Evolutionary conservation across 495 filamentous ascomycete species (phyloP), one percentile per base, ranked within the genome.

Genomic region (Apodospora peruviana): DNA sequence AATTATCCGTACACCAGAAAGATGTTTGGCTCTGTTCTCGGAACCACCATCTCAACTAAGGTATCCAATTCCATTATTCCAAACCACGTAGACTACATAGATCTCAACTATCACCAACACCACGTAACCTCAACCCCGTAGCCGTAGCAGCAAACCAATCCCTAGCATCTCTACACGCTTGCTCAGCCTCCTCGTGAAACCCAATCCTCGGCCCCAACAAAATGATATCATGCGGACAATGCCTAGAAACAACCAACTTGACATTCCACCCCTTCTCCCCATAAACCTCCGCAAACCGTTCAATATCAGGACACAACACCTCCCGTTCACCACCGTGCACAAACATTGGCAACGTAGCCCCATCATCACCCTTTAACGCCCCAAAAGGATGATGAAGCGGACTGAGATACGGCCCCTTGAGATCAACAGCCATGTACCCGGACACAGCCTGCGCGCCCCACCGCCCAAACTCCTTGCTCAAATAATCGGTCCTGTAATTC

Each of bases 171-270:
- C 16, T 17, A n/a, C 39, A 48, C 5, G 60, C 60, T 25, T 14
- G 43, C 21, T 55, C 50, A 1, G 57, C 55, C 22, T 56, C 60
- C 16, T 37, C 32, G 27, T 43, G 51, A 36, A 60, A 64, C 29
- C 60, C 60, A 5, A 59, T 47, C 20, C 39, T 45, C 2, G 50
- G 23, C 5, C 60, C 60, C 24, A 61, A 39, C 47, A 64, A 32
- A n/a, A 61, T 21, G 42, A 61, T 50, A 48, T 64, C 60, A 45
- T 64, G 60, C 14, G 53, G 48, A 16, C 57, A 57, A 5, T 43
- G 44, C 35, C 38, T 34, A 3, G 52, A 52, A 16, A 52, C 43
- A 7, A 46, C 24, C 39, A 61, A 39, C 25, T 47, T 40, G 11
- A 61, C 35, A n/a, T 51, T 53, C 58, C 58, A 55, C 2, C 48